Percentiles rank a stretch among this genome's conserved stretches.
Evolutionary conservation across 2,329 filamentous ascomycete species (phyloP).

Genomic region (Colletotrichum limetticola): DNA sequence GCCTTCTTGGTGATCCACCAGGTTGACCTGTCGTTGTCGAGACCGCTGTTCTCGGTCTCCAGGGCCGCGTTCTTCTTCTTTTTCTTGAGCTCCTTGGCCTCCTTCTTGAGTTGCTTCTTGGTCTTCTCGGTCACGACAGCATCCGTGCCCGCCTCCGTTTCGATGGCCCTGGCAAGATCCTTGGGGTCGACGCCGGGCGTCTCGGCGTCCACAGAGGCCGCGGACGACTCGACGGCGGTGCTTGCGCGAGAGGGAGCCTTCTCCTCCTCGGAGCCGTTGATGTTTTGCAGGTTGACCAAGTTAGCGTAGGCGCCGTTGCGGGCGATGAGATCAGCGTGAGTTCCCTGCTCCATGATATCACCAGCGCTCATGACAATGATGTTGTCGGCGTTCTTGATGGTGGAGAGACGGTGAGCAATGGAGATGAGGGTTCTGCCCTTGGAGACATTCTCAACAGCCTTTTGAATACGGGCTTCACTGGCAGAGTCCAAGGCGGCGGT

Average conservation of each 20-base stretch:
- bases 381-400: constrained; percentile 70
- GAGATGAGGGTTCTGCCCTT: constrained; percentile 69
- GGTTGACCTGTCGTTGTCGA: constrained; percentile 53
- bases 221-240: constrained; percentile 48
- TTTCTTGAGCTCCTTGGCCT: constrained; percentile 44
- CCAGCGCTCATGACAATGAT: constrained; percentile 74
- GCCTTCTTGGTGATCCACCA: constrained; percentile 52
- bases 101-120: constrained; percentile 44
- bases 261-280: constrained; percentile 45
- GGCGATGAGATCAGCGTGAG: constrained; percentile 66
- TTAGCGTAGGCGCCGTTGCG: constrained; percentile 62
- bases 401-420: constrained; percentile 72
- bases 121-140: constrained; percentile 54
- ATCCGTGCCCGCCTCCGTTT: constrained; percentile 37
- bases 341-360: constrained; percentile 69
- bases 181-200: constrained; percentile 39
- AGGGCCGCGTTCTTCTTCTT: constrained; percentile 41
- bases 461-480: constrained; percentile 60
- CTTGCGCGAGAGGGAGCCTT: constrained; percentile 44
- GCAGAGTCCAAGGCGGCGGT: constrained; percentile 63
- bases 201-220: constrained; percentile 50
- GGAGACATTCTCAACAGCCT: constrained; percentile 55
- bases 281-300: constrained; percentile 58
- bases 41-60: constrained; percentile 46
- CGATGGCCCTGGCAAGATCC: constrained; percentile 11